Evolutionary conservation across 768 basidiomycete species (phyloP).

Genomic region (Hirschioporus abietinus): DNA sequence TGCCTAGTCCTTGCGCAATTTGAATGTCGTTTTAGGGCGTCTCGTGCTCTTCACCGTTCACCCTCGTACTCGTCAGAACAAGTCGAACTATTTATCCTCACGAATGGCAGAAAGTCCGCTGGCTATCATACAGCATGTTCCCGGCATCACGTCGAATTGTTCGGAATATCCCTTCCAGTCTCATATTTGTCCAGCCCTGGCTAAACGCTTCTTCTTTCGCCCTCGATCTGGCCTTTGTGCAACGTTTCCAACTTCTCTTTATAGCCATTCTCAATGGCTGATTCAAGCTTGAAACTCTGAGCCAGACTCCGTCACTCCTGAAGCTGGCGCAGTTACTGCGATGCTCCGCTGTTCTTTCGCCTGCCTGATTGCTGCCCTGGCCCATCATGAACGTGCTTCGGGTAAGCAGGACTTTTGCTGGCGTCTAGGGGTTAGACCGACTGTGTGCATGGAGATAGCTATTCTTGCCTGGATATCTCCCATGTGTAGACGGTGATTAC

Average conservation of each 20-base stretch:
- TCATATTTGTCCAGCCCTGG: not conserved
- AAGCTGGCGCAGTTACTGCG: not conserved
- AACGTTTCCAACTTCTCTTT: not conserved
- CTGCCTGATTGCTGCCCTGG: not conserved
- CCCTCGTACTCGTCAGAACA: not conserved
- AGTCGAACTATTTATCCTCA: not conserved
- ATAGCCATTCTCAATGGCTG: not conserved
- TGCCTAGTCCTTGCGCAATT: not conserved
- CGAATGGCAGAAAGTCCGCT: not conserved
- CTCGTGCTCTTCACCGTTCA: not conserved
- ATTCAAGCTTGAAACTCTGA: not conserved
- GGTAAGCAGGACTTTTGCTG: not conserved
- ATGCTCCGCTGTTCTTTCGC: not conserved
- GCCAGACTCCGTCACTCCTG: not conserved
- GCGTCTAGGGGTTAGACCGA: not conserved
- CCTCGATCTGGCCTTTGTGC: not conserved
- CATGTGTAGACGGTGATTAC: not conserved
- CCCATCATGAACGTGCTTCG: not conserved
- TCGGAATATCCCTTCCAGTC: not conserved
- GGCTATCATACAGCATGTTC: no score
- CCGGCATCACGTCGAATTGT: not conserved
- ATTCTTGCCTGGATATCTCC: not conserved
- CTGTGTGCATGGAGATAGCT: not conserved
- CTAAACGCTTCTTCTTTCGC: not conserved
- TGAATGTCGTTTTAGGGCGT: not conserved